A percentile compares a stretch with the other conserved stretches of the same genome.
Conservation (phyloP, 1,139 yeast genomes). For the Geotrichum europaeum region DNA sequence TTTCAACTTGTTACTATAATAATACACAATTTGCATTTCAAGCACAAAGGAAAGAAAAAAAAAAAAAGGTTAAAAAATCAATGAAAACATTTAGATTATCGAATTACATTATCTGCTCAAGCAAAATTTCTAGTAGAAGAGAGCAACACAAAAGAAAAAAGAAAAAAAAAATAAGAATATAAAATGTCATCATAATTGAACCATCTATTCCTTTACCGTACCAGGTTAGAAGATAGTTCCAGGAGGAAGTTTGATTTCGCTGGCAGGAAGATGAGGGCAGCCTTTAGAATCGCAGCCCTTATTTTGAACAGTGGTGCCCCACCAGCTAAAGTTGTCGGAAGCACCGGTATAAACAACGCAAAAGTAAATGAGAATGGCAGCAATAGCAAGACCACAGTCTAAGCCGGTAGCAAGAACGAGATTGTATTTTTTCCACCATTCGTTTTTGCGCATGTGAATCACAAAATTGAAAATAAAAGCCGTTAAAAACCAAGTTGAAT, state of each 20-base stretch:
- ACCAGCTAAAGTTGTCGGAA: constrained; percentile 40
- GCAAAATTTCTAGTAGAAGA: no score
- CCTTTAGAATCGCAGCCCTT: constrained; percentile 27
- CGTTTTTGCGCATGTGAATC: constrained; percentile 31
- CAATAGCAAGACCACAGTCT: constrained; percentile 38
- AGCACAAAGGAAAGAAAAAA: no score
- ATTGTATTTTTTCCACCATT: constrained; percentile 69
- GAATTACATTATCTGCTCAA: no score
- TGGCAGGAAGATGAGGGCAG: constrained; percentile 5
- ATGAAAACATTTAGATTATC: no score
- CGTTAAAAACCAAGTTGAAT: constrained; percentile 37
- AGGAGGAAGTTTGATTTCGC: background rate
- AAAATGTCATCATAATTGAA: no score
- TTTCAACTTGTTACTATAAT: no score
- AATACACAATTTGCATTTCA: no score
- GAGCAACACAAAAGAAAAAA: no score
- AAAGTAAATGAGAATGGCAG: constrained; percentile 47
- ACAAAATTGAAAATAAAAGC: constrained; percentile 39
- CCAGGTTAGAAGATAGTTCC: constrained; percentile 5
- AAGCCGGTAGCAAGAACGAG: constrained; percentile 39
- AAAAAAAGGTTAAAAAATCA: background rate
- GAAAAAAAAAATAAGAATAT: no score
- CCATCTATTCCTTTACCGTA: no score
- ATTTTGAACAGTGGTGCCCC: constrained; percentile 42
- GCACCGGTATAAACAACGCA: constrained; percentile 37